Evolutionary conservation across 208 protist species (phyloP), one percentile per base, ranked within the genome.

Genomic region (Trypanosoma vivax): DNA sequence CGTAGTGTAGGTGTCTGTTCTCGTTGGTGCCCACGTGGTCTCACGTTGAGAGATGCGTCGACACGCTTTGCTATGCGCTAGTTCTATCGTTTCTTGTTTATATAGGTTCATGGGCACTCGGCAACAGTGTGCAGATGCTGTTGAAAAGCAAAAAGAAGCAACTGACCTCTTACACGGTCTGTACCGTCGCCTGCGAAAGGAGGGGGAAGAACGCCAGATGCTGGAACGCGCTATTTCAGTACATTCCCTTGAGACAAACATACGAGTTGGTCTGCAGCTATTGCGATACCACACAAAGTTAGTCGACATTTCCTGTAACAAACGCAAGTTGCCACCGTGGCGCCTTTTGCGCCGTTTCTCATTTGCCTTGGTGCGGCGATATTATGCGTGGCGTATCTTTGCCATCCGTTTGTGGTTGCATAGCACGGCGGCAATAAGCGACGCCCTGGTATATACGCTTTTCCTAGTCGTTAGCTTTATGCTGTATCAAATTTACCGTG

Each of bases 401-500:
- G 45, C 47, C 18, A 46, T 88, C 16, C 79, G 83, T 2, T 60
- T 93, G 57, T 57, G 51, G 31, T 59, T 90, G 39, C 70, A 58
- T 29, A 83, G 76, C 46, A 65, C 66, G 51, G 76, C 73, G 23
- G 74, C 82, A 11, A 70, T 93, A 14, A 79, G 79, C 39, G 77
- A 93, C 53, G 57, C 70, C n/a, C 63, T 93, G 24, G 80, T 90
- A 19, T 88, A 85, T 51, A 5, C 60, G 3, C 66, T 93, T 14
- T 87, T 90, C 35, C 0, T 90, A 19, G 69, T 64, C 0, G 45
- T 81, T 48, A 83, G 61, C 29, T 66, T 83, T 40, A 77, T 90
- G 34, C 60, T 93, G 37, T 93, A 88, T 48, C 70, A 76, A 28
- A 90, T 93, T 28, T 88, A 89, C 48, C 71, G 59, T 27, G 63